A percentile compares a stretch with the other conserved stretches of the same genome.
Evolutionary conservation across 768 basidiomycete genomes (phyloP).

Genomic region (Holtermanniella nyarrowii): DNA sequence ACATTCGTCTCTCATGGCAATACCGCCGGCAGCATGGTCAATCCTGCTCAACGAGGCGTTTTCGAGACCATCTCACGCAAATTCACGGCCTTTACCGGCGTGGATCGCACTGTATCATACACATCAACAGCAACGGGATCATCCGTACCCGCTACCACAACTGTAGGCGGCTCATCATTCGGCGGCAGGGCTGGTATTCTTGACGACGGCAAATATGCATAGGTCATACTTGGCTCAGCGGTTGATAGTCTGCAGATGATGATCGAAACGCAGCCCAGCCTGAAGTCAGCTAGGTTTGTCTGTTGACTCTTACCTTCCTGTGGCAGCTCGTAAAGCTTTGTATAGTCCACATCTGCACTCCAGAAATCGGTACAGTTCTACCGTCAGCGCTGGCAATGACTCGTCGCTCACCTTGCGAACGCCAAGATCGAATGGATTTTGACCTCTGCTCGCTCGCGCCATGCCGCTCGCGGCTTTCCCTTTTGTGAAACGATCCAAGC

Average conservation of each 20-base stretch:
- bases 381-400: constrained; percentile 5
- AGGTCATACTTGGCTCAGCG: constrained; percentile 14
- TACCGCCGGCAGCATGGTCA: background rate
- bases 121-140: background rate
- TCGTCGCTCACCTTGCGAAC: constrained; percentile 41
- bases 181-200: too few species aligned
- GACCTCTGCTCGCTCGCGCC: constrained; percentile 58
- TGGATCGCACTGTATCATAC: background rate
- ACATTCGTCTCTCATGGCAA: constrained; percentile 53
- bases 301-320: constrained; percentile 50
- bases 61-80: background rate
- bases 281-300: constrained; percentile 2
- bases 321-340: constrained; percentile 78
- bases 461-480: constrained; percentile 83
- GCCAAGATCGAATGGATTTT: constrained; percentile 88
- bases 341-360: constrained; percentile 82
- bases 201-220: background rate
- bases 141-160: background rate
- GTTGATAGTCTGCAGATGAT: constrained; percentile 16
- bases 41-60: background rate
- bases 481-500: constrained; percentile 86
- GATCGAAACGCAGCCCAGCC: constrained; percentile 29
- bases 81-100: background rate
- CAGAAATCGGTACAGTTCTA: constrained; percentile 71
- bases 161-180: background rate